Conservation (phyloP, 768 basidiomycete species). For the Agaricus sinodeliciosus region DNA sequence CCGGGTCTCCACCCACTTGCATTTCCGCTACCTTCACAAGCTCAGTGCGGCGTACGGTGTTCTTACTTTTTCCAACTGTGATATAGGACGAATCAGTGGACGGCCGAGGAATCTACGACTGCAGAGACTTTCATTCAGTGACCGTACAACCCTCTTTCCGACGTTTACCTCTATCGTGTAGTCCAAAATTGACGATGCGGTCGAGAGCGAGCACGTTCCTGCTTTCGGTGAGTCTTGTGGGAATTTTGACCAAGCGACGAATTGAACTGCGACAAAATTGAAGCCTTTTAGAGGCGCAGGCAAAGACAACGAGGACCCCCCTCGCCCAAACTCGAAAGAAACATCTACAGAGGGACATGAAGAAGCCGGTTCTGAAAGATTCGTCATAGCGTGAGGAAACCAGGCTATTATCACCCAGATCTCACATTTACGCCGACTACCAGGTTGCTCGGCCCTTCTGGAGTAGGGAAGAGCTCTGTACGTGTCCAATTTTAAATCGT, state of each 20-base stretch:
- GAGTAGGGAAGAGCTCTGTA: constrained; percentile 8
- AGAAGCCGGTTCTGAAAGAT: neutral
- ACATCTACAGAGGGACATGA: neutral
- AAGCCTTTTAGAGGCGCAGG: neutral
- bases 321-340: neutral
- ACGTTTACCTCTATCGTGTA: neutral
- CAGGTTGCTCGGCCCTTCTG: constrained; percentile 6
- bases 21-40: neutral
- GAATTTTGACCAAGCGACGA: neutral
- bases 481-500: neutral
- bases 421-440: neutral
- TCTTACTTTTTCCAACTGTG: no score
- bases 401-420: neutral
- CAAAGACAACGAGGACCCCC: neutral
- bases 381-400: constrained; percentile 6
- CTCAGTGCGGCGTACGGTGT: no score
- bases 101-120: no score
- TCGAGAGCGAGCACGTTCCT: neutral
- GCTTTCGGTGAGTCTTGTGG: neutral
- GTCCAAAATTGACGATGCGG: neutral
- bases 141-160: neutral
- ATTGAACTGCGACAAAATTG: neutral
- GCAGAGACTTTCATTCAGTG: neutral
- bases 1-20: neutral
- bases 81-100: no score